Evolutionary conservation across 163 green algal species (phyloP), one percentile per base, ranked within the genome.

Genomic region (Scenedesmus sp.): DNA sequence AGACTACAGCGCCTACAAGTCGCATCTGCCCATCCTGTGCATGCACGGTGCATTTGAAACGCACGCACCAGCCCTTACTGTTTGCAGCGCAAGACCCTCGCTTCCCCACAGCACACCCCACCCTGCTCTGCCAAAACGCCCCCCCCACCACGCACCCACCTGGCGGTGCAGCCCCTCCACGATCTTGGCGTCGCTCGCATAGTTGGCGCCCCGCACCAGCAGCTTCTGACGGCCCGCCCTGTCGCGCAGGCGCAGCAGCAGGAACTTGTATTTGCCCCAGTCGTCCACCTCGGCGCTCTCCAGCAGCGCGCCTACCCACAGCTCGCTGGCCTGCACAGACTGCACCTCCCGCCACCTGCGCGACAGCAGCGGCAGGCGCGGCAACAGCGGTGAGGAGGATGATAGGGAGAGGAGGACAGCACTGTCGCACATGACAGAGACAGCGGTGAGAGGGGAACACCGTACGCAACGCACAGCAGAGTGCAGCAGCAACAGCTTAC

Each of bases 181-280:
- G 10, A 95, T 82, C 87, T 92, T 90, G 0, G 81, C 91, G 81
- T 95, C 91, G 35, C 72, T 92, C 68, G 88, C 87, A 76, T 95
- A 94, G 92, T 95, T 95, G 49, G 83, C 89, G 20, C 93, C 93
- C 0, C 93, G 89, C 42, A 95, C 73, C 24, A 94, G 61, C 83
- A 95, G 93, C 65, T 87, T 86, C 89, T 94, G 89, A 24, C 89
- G 89, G 33, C 90, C 92, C 20, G 59, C 44, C 82, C 81, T 80
- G 91, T 94, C 93, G 7, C 85, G 49, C 37, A 94, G 82, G 35
- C 92, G 91, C 76, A 94, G 78, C 90, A 94, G 87, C 53, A 94
- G 72, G 84, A 94, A 95, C 81, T 90, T 90, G 91, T 93, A 95
- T 56, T 87, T 93, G 88, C 93, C 93, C 93, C 93, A 94, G 40